Evolutionary conservation across 352 stramenopile genomes (phyloP), one percentile per base, ranked within the genome.

Genomic region (Phytopythium ostracodes): DNA sequence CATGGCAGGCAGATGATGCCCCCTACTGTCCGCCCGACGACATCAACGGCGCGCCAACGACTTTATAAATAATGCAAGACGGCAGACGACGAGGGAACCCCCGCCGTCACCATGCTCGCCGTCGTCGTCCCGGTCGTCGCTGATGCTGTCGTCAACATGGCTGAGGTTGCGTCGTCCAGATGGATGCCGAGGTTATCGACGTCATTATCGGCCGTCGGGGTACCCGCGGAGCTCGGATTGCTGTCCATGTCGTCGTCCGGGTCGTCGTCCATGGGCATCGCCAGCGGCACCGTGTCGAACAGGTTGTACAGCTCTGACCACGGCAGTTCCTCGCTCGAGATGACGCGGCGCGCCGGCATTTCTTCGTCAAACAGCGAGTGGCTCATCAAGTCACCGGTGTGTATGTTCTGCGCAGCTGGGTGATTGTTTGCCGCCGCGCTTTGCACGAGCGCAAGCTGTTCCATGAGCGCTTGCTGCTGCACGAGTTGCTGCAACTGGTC

Each of bases 231-330:
- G 49, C 65, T 80, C 52, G 66, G 76, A 20, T 67, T 62, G 61
- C 64, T 88, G 47, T 91, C 79, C 54, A 59, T 59, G 43, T 87
- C 73, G 60, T 89, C 77, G 36, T 85, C 78, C 10, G 67, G 70
- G 56, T 88, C 79, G 60, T 89, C 76, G 18, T 68, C 75, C 64
- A 56, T 71, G 15, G 64, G 29, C 42, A 72, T 73, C 12, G 79
- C 74, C 57, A 84, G 56, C 36, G 71, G 66, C n/a, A 71, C 58
- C 20, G 73, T 65, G 27, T 92, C 81, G 51, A 92, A 92, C 22
- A 92, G 56, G 65, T 91, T 88, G 71, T 92, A 92, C 20, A 92
- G 66, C 70, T 92, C 84, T 25, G 84, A 89, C 84, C 84, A 92
- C 18, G 84, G 84, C 31, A 92, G 67, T 40, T 92, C 84, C 38